Base-by-base conservation (phyloP, 2,329 filamentous ascomycete genomes). In the Orbilia ellipsospora region DNA sequence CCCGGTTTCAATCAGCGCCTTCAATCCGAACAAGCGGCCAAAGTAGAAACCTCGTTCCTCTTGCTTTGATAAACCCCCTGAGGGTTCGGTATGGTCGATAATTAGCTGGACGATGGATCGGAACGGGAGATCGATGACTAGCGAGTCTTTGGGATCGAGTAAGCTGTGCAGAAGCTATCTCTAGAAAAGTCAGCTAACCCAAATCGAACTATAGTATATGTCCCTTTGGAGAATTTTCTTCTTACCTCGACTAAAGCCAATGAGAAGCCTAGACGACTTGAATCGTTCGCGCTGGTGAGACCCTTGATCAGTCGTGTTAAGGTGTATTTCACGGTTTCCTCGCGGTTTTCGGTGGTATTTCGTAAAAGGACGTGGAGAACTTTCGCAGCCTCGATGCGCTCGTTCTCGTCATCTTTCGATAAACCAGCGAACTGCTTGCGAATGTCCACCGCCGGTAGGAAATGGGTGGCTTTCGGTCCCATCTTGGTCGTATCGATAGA, bases 281-380 rank as follows among this genome's bases (percentile, higher is more conserved):
- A 92, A 83, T 97, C 97, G 69, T 93, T 90, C 65, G 93, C 90
- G 81, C 93, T 97, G 76, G 94, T 93, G 16, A 98, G 88, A 48
- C 95, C 95, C 65, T 92, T 89, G 81, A 97, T 92, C 44, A 99
- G 85, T 26, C 91, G 87, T 80, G 69, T 64, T 12, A 74, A 20
- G 26, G 63, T 64, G 51, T 74, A 74, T 54, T 68, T 68, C 20
- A 74, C 52, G 1, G 70, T 74, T 57, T 74, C 63, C 20, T 74
- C 63, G 52, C 70, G 70, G 42, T 68, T 64, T 45, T 74, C 63
- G n/a, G 63, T 63, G 42, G 51, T 51, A 48, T 60, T 68, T 68
- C 63, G 62, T 13, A 74, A 44, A 5, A 67, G 57, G n/a, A 74
- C 20, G 31, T 68, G 67, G 13, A 74, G 63, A 42, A 45, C 52